Percentiles rank a stretch among this genome's conserved stretches.
These are phyloP conservation scores for Jacaranda mimosifolia DNA, from an alignment of 257 asterid species.

Conservation along the genomic window DNA sequence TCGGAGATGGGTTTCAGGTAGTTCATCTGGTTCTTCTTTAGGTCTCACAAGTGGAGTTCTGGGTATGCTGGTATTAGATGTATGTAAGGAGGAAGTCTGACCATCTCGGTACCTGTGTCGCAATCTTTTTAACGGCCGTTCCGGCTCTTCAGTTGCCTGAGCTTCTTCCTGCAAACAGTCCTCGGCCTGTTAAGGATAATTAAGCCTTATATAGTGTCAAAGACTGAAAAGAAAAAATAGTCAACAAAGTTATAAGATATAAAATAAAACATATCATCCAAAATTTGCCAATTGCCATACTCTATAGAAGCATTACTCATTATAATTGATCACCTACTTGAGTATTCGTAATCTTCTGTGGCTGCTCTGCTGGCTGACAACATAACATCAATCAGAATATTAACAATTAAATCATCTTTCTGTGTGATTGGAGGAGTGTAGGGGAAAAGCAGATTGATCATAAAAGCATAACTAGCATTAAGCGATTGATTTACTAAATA, in stretches of 20 bases:
- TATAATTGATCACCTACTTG: slow-evolving; percentile 43
- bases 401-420: slow-evolving; percentile 20
- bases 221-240: slow-evolving; percentile 20
- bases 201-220: slow-evolving; percentile 22
- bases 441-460: slow-evolving; percentile 20
- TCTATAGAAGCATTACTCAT: slow-evolving; percentile 14
- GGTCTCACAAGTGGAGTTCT: slow-evolving; percentile 48
- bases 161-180: slow-evolving; percentile 56
- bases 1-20: slow-evolving; percentile 38
- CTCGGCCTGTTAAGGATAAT: slow-evolving; percentile 39
- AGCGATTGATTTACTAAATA: slow-evolving; percentile 18
- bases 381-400: slow-evolving; percentile 24
- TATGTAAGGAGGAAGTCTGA: slow-evolving; percentile 49
- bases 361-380: slow-evolving; percentile 42
- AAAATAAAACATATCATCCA: slow-evolving; percentile 37
- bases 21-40: slow-evolving; percentile 68
- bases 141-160: slow-evolving; percentile 56
- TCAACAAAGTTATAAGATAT: slow-evolving; percentile 18
- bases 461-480: slow-evolving; percentile 20
- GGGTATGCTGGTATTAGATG: slow-evolving; percentile 25
- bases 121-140: slow-evolving; percentile 68
- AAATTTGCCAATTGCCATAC: slow-evolving; percentile 22
- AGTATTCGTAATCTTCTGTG: slow-evolving; percentile 35
- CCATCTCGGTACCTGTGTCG: slow-evolving; percentile 57
- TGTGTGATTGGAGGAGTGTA: not conserved